A percentile compares a stretch with the other conserved stretches of the same genome.
Evolutionary conservation across 345 rosid species (phyloP).

Genomic region (Pugionium cornutum): DNA sequence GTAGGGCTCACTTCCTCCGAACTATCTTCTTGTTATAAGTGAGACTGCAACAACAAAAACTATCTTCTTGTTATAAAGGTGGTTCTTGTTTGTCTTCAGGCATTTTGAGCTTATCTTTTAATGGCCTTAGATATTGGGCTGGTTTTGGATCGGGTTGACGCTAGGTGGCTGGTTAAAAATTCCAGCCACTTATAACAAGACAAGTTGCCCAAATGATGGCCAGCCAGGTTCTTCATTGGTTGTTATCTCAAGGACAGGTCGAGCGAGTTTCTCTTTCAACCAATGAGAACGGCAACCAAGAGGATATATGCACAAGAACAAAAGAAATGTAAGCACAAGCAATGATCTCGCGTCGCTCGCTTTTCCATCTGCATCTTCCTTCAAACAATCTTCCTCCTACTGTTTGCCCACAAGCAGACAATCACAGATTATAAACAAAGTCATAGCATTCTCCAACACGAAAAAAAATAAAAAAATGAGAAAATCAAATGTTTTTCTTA

Average conservation of each 20-base stretch:
- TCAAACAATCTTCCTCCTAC: conserved; percentile 75
- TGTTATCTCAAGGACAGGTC: conserved; percentile 46
- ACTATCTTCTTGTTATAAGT: too few relatives aligned
- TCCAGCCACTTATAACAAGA: conserved; percentile 53
- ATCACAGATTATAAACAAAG: conserved; percentile 29
- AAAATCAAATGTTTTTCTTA: too few relatives aligned
- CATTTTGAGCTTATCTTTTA: conserved; percentile 65
- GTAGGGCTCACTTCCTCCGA: too few relatives aligned
- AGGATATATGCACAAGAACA: conserved; percentile 57
- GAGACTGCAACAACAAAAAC: too few relatives aligned
- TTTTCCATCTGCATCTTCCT: conserved; percentile 92
- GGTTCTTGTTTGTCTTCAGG: conserved; percentile 76
- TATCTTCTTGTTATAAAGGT: conserved; percentile 14
- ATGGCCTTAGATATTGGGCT: conserved; percentile 53
- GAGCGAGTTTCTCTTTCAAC: conserved; percentile 62
- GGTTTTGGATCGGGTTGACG: conserved; percentile 59
- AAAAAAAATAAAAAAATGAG: too few relatives aligned
- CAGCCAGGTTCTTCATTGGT: conserved; percentile 82
- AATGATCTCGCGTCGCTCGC: conserved; percentile 59
- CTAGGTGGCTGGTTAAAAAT: conserved; percentile 50
- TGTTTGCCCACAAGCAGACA: too few relatives aligned
- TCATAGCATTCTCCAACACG: conserved; percentile 12
- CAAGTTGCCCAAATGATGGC: conserved; percentile 91
- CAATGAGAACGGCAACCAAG: conserved; percentile 71
- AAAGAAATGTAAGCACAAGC: neutral